A percentile compares a stretch with the other conserved stretches of the same genome.
These are phyloP conservation scores for Cordyceps militaris DNA, from an alignment of 2,329 filamentous ascomycete species.

Conservation along the genomic window DNA sequence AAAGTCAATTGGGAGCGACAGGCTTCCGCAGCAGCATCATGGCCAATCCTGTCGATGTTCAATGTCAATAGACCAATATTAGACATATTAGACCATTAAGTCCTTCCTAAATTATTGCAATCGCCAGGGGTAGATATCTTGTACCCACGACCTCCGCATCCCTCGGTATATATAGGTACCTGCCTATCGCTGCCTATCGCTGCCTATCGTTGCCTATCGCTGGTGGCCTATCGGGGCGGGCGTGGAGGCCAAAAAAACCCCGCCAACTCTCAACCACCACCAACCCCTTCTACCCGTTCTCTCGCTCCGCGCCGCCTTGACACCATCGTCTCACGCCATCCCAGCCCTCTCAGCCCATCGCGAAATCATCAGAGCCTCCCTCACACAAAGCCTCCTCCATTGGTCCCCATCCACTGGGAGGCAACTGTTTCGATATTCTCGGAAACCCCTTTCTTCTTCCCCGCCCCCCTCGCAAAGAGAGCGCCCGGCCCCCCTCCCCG, in stretches of 20 bases:
- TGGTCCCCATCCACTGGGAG: neutral
- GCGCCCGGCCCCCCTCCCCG: neutral
- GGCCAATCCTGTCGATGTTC: too few species aligned
- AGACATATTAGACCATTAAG: too few species aligned
- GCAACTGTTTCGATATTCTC: neutral
- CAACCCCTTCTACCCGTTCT: too few species aligned
- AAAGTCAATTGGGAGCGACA: neutral
- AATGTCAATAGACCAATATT: too few species aligned
- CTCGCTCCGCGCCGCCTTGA: neutral
- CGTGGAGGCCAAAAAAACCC: too few species aligned
- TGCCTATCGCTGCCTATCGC: too few species aligned
- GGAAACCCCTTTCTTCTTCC: conserved; percentile 2
- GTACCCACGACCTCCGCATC: too few species aligned
- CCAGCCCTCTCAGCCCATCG: neutral
- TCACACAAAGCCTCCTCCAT: neutral
- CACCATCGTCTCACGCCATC: conserved; percentile 5
- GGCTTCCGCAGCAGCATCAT: neutral
- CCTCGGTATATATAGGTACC: too few species aligned
- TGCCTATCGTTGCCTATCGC: too few species aligned
- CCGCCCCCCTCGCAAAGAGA: neutral
- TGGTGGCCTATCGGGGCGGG: too few species aligned
- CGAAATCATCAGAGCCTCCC: neutral
- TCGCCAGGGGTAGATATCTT: too few species aligned
- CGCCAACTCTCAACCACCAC: neutral
- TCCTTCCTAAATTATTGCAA: too few species aligned